Conservation (phyloP, 2,329 filamentous ascomycete genomes). For the Ceratocystis colombiana region DNA sequence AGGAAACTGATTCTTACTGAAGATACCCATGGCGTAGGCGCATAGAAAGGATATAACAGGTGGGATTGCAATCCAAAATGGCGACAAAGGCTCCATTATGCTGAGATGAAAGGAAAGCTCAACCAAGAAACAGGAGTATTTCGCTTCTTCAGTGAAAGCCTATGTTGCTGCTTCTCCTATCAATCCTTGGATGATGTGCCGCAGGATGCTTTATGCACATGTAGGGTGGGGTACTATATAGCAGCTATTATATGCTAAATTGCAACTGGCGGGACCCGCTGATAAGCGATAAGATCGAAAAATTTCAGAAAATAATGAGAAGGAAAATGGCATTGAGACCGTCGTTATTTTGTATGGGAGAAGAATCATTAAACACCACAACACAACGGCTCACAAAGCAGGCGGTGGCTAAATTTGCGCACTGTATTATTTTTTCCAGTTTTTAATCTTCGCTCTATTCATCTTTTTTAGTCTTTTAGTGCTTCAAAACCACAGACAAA, state of each 20-base stretch:
- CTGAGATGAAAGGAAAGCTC: background rate
- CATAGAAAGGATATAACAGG: constrained; percentile 33
- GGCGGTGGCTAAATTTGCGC: background rate
- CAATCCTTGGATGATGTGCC: background rate
- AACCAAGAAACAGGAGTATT: background rate
- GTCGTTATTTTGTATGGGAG: background rate
- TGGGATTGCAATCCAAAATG: constrained; percentile 28
- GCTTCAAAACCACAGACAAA: background rate
- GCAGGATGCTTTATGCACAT: background rate
- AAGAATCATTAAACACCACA: constrained; percentile 9
- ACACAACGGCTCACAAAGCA: background rate
- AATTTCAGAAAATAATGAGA: constrained; percentile 17
- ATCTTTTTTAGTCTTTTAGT: background rate
- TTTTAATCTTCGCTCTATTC: background rate
- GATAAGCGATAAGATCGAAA: constrained; percentile 25
- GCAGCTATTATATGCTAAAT: background rate
- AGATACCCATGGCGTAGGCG: constrained; percentile 53
- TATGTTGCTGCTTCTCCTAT: background rate
- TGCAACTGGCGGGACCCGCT: constrained; percentile 3
- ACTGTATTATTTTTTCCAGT: background rate
- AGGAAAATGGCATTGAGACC: background rate
- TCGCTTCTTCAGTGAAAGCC: background rate
- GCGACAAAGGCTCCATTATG: constrained; percentile 22
- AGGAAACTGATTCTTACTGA: constrained; percentile 62
- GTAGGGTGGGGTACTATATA: background rate